phyloP scores from a whole-genome alignment of 169 alveolate genomes.

The Cytauxzoon felis region DNA sequence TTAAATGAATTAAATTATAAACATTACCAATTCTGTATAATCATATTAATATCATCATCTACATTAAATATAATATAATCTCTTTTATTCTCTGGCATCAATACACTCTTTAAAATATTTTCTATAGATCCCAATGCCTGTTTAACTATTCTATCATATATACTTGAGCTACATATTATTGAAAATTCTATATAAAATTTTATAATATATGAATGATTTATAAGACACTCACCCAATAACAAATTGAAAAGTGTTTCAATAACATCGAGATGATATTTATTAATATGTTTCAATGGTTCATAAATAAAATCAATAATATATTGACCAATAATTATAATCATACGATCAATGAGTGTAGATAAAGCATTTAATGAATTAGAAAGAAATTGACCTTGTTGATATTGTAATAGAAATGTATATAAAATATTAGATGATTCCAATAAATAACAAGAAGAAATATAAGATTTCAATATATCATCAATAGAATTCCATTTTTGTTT shows the following conservation, averaged over 20 bases:
- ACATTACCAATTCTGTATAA: conserved; percentile 37
- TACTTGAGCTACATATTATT: conserved; percentile 37
- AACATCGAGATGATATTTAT: conserved; percentile 36
- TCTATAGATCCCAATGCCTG: conserved; percentile 15
- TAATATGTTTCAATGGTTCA: conserved; percentile 40
- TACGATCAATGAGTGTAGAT: conserved; percentile 17
- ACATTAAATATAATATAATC: conserved; percentile 11
- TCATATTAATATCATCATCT: conserved; percentile 21
- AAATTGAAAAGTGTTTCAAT: neutral
- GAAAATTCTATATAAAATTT: conserved; percentile 15
- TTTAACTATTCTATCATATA: conserved; percentile 26
- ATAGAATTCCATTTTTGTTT: conserved; percentile 54
- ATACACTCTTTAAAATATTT: conserved; percentile 6
- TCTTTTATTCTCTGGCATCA: conserved; percentile 29
- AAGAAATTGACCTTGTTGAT: conserved; percentile 33
- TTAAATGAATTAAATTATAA: neutral
- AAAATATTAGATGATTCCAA: conserved; percentile 33
- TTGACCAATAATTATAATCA: conserved; percentile 41
- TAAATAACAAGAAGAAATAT: conserved; percentile 38
- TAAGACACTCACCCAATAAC: neutral
- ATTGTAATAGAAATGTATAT: conserved; percentile 31
- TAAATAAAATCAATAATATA: conserved; percentile 28
- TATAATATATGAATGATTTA: neutral
- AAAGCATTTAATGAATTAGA: conserved; percentile 15
- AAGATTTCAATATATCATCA: conserved; percentile 41